A percentile compares a stretch with the other conserved stretches of the same genome.
Evolutionary conservation across 371 early-diverging fungal species (phyloP).

Genomic region (Blastocladiella emersonii): DNA sequence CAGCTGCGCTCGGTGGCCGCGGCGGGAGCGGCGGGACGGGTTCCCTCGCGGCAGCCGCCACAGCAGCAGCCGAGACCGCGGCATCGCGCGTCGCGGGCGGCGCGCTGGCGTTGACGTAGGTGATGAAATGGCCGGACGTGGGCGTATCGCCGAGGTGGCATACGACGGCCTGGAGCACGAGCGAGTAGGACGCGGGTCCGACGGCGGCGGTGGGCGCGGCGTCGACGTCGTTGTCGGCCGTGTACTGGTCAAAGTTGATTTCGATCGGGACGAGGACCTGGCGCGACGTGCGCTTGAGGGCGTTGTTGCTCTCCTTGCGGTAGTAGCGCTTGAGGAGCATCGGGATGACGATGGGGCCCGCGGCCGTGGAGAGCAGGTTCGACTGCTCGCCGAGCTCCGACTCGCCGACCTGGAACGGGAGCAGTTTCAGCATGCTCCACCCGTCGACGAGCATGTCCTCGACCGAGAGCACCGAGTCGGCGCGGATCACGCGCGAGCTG

Average conservation of each 20-base stretch:
- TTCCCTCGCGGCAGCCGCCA: too few species aligned
- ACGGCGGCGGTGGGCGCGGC: too few species aligned
- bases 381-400: neutral
- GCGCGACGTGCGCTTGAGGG: neutral
- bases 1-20: too few species aligned
- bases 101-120: neutral
- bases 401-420: neutral
- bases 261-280: neutral
- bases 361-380: neutral
- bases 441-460: neutral
- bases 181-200: neutral
- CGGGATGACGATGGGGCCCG: neutral
- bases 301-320: neutral
- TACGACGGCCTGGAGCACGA: neutral
- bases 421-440: neutral
- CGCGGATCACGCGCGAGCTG: too few species aligned
- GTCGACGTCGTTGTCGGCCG: neutral
- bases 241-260: neutral
- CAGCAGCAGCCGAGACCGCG: too few species aligned
- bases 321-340: neutral
- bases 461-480: neutral
- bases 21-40: too few species aligned
- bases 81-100: neutral
- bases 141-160: slow-evolving; percentile 1
- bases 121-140: neutral